A percentile compares a stretch with the other conserved stretches of the same genome.
phyloP scores from a whole-genome alignment of 805 yeast species.

The Pichia kluyveri region DNA sequence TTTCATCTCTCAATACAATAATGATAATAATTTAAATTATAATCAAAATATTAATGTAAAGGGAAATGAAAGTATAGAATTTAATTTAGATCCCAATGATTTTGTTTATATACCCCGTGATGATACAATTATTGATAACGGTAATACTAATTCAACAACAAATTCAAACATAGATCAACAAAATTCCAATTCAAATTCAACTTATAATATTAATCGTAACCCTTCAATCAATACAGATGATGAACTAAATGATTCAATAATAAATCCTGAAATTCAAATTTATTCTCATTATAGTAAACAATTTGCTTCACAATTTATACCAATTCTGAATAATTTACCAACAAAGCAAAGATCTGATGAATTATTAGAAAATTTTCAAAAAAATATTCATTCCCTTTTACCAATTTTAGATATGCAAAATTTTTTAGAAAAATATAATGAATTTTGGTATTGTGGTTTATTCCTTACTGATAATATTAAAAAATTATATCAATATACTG shows the following conservation, averaged over 20 bases:
- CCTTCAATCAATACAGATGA: neutral
- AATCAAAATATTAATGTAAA: neutral
- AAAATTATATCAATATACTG: slow-evolving; percentile 13
- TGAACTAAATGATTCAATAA: neutral
- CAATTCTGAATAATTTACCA: slow-evolving; percentile 29
- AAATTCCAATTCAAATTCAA: no score
- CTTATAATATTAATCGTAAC: neutral
- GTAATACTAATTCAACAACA: no score
- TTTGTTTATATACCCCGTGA: slow-evolving; percentile 1
- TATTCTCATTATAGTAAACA: slow-evolving; percentile 3
- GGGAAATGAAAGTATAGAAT: neutral
- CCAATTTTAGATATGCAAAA: slow-evolving; percentile 43
- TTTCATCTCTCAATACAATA: neutral
- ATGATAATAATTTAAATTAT: no score
- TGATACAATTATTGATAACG: neutral
- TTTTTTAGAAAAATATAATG: slow-evolving; percentile 32
- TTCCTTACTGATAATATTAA: slow-evolving; percentile 16
- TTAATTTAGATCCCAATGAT: neutral
- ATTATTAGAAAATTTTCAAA: slow-evolving; percentile 36
- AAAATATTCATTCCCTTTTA: slow-evolving; percentile 45
- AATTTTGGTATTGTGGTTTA: slow-evolving; percentile 37
- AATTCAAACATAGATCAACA: no score
- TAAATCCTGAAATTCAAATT: neutral
- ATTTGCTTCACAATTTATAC: slow-evolving; percentile 22
- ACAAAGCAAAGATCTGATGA: slow-evolving; percentile 40